Evolutionary conservation across 768 basidiomycete genomes (phyloP).

Genomic region (Leccinum disarticulatum): DNA sequence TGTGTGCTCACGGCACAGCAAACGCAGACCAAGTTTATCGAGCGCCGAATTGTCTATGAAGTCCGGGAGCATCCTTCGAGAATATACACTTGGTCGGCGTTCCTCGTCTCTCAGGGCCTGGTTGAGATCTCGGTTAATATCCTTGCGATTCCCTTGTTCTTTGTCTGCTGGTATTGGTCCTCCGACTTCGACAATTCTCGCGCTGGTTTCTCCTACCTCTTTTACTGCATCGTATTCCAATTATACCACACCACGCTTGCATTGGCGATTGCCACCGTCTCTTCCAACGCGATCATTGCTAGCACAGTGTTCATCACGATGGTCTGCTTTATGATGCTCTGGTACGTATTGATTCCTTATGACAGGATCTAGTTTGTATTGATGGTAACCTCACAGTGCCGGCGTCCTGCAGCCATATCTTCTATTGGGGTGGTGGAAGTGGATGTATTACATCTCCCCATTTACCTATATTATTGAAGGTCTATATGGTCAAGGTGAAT

Average conservation of each 20-base stretch:
- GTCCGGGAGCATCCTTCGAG: conserved; percentile 61
- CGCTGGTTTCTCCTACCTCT: conserved; percentile 41
- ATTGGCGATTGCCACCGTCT: conserved; percentile 41
- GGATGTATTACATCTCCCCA: conserved; percentile 45
- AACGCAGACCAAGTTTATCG: conserved; percentile 57
- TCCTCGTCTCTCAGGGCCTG: conserved; percentile 51
- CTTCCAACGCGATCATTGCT: conserved; percentile 42
- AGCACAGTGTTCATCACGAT: conserved; percentile 38
- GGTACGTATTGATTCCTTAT: conserved; percentile 31
- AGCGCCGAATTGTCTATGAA: conserved; percentile 56
- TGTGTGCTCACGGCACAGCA: conserved; percentile 54
- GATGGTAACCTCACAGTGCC: conserved; percentile 30
- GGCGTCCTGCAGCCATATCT: conserved; percentile 49
- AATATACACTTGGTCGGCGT: conserved; percentile 63
- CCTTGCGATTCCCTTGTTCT: conserved; percentile 40
- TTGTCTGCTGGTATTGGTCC: conserved; percentile 51
- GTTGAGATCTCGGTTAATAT: conserved; percentile 47
- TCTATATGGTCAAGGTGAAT: conserved; percentile 28
- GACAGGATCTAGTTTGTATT: background rate
- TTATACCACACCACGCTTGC: conserved; percentile 45
- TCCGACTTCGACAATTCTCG: conserved; percentile 40
- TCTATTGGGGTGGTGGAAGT: conserved; percentile 35
- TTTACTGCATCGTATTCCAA: conserved; percentile 39
- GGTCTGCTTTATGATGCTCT: conserved; percentile 42
- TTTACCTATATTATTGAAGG: conserved; percentile 54